Percentiles rank a stretch among this genome's conserved stretches.
Conservation (phyloP, 2,329 filamentous ascomycete species). For the Dactylella cylindrospora region DNA sequence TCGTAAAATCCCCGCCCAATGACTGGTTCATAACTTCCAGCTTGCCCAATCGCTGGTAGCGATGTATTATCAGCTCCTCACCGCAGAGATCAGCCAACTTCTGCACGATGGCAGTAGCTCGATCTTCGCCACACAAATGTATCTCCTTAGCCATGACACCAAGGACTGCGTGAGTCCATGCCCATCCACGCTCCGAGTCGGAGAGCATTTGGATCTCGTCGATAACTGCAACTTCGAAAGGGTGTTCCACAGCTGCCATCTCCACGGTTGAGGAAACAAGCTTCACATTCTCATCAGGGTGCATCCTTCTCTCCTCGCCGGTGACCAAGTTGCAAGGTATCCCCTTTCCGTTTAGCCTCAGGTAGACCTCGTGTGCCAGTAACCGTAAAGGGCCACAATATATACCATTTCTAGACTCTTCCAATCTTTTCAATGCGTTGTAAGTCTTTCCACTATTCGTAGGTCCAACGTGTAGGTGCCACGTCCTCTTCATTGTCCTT, state of each 20-base stretch:
- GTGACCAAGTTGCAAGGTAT: slow-evolving; percentile 78
- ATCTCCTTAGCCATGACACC: slow-evolving; percentile 85
- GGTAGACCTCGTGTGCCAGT: slow-evolving; percentile 91
- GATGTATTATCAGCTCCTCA: slow-evolving; percentile 77
- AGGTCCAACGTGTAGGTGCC: slow-evolving; percentile 92
- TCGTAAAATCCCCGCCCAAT: slow-evolving; percentile 64
- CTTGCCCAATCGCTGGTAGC: slow-evolving; percentile 79
- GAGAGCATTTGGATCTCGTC: slow-evolving; percentile 99
- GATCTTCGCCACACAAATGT: slow-evolving; percentile 88
- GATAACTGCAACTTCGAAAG: slow-evolving; percentile 86
- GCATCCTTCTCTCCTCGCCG: slow-evolving; percentile 80
- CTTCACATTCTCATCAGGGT: slow-evolving; percentile 60
- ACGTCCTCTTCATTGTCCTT: slow-evolving; percentile 72
- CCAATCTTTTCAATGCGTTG: slow-evolving; percentile 80
- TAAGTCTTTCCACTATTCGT: slow-evolving; percentile 99
- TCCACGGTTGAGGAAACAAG: slow-evolving; percentile 91
- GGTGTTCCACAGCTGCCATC: slow-evolving; percentile 67
- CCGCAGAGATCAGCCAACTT: slow-evolving; percentile 76
- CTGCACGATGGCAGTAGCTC: slow-evolving; percentile 75
- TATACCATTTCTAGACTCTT: slow-evolving; percentile 72
- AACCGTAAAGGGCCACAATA: slow-evolving; percentile 89
- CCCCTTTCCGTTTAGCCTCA: slow-evolving; percentile 77
- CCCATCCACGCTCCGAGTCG: slow-evolving; percentile 77
- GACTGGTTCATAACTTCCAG: slow-evolving; percentile 67
- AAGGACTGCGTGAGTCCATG: slow-evolving; percentile 88